phyloP scores from a whole-genome alignment of 495 filamentous ascomycete species.

The Penicillium chermesinum region DNA sequence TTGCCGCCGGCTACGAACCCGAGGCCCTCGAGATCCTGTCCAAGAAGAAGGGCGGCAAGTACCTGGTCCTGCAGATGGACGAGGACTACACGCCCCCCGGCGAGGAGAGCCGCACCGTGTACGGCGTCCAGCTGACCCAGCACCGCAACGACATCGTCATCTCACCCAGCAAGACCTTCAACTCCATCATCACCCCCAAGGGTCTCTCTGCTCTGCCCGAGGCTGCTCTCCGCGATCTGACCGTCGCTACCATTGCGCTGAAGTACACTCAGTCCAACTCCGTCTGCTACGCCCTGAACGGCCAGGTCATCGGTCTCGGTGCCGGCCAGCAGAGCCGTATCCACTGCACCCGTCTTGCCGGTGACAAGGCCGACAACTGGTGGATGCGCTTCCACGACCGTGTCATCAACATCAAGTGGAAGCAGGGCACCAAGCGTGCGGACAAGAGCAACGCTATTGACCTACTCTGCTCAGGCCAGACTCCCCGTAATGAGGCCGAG shows the following conservation, averaged over 20 bases:
- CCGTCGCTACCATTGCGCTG: conserved; percentile 90
- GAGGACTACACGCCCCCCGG: conserved; percentile 70
- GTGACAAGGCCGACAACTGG: conserved; percentile 99
- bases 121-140: conserved; percentile 80
- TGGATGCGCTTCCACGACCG: conserved; percentile 96
- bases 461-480: conserved; percentile 79
- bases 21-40: conserved; percentile 85
- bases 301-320: conserved; percentile 89
- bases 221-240: conserved; percentile 79
- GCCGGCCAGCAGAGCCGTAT: conserved; percentile 97
- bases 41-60: conserved; percentile 98
- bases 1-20: conserved; percentile 78
- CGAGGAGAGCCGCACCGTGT: conserved; percentile 78
- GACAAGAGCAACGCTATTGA: conserved; percentile 99
- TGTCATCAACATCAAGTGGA: conserved; percentile 84
- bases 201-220: conserved; percentile 66
- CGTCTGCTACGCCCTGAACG: conserved; percentile 94
- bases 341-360: conserved; percentile 96
- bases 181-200: conserved; percentile 77
- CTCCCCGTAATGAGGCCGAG: conserved; percentile 74
- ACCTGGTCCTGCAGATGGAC: conserved; percentile 93
- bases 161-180: conserved; percentile 76
- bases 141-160: conserved; percentile 88
- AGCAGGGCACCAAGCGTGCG: conserved; percentile 90
- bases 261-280: conserved; percentile 99